Evolutionary conservation across 1,284 basidiomycete species (phyloP), one percentile per base, ranked within the genome.

Genomic region (Ustilago loliicola): DNA sequence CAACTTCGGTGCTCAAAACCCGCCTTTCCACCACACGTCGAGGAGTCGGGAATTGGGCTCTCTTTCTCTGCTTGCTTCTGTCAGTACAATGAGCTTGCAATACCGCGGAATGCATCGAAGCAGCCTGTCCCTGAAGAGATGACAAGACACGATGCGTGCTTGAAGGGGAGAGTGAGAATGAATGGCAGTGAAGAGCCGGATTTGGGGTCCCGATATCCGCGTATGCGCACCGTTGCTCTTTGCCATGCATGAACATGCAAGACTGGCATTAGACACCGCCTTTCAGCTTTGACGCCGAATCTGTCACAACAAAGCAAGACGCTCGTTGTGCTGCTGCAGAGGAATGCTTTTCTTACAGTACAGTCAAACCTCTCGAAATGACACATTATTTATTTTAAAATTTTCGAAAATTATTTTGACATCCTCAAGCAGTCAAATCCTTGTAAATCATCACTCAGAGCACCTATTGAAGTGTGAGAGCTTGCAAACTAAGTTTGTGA

Each of bases 191-290:
- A n/a, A 32, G 10, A 32, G 34, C 36, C 42, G 55, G 55, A 57
- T 57, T 45, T 29, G 27, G 38, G 54, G 7, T 56, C 29, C 54
- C 54, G 54, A 30, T 40, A 56, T 9, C 54, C 54, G 42, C 55
- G 27, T 47, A 47, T 3, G 1, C 23, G 23, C 38, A 17, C 38
- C 36, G 9, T 17, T 13, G 10, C 3, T 19, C 21, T 17, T 42
- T 23, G n/a, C 40, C 21, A 7, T 21, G 19, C 36, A 38, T 15
- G 36, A 15, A 38, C 9, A 38, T 38, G 36, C 36, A 38, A 38
- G 36, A 38, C 8, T 3, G 36, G 36, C 36, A 38, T 15, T 38
- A 38, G 32, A 34, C 6, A 34, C 32, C 6, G 11, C 32, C 32
- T 34, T 34, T 34, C 36, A 38, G 36, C 15, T 32, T 29, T 30